A percentile compares a stretch with the other conserved stretches of the same genome.
These are phyloP conservation scores for Pilatotrama ljubarskyi DNA, from an alignment of 768 basidiomycete species.

Conservation along the genomic window DNA sequence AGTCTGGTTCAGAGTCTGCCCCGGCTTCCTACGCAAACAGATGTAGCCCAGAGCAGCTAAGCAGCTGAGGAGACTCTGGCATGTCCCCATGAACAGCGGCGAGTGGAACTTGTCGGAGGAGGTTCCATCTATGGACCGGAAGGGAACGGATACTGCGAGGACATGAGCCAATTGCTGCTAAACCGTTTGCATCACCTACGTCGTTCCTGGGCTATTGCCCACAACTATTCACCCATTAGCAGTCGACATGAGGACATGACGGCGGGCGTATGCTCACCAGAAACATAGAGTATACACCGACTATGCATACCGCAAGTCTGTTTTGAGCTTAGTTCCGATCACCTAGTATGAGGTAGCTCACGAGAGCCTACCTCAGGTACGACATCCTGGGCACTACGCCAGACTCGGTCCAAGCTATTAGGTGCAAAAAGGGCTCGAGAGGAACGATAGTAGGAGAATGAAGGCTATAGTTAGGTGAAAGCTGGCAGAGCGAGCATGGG, in stretches of 20 bases:
- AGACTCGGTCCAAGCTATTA: background rate
- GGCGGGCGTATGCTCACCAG: slow-evolving; percentile 51
- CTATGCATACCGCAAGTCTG: slow-evolving; percentile 66
- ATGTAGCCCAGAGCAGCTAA: slow-evolving; percentile 80
- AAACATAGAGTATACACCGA: slow-evolving; percentile 93
- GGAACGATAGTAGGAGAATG: background rate
- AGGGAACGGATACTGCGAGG: slow-evolving; percentile 75
- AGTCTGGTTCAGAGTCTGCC: slow-evolving; percentile 51
- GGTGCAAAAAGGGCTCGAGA: background rate
- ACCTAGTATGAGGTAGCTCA: background rate
- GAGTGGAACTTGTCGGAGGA: slow-evolving; percentile 78
- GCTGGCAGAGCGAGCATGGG: background rate
- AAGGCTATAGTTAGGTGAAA: slow-evolving; percentile 17
- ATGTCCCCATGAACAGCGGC: slow-evolving; percentile 80
- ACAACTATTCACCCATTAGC: slow-evolving; percentile 51
- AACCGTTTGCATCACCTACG: slow-evolving; percentile 45
- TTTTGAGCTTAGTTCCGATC: background rate
- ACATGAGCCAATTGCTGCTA: background rate
- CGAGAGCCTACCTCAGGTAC: slow-evolving; percentile 8
- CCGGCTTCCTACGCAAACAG: slow-evolving; percentile 54
- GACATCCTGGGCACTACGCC: slow-evolving; percentile 1
- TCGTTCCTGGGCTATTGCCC: slow-evolving; percentile 95
- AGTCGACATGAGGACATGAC: background rate
- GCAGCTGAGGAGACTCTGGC: slow-evolving; percentile 78
- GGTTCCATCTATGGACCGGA: slow-evolving; percentile 64